Evolutionary conservation across 805 yeast species (phyloP).

Genomic region (Candida railenensis): DNA sequence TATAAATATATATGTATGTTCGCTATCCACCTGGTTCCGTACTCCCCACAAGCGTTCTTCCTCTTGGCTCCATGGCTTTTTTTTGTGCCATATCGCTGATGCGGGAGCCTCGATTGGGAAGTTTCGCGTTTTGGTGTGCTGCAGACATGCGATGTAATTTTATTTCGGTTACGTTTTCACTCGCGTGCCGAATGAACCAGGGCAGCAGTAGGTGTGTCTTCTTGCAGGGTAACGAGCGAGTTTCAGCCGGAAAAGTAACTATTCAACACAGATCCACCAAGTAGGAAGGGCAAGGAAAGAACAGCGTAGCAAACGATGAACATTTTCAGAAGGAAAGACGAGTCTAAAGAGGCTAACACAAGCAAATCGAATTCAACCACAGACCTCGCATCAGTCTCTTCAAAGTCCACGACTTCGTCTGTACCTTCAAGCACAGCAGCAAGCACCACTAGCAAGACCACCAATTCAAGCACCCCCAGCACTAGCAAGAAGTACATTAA

Average conservation of each 20-base stretch:
- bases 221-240: constrained; percentile 16
- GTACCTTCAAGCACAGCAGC: constrained; percentile 7
- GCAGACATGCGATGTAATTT: neutral
- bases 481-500: constrained; percentile 24
- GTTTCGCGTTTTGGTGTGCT: neutral
- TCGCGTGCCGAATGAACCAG: neutral
- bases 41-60: too few relatives aligned
- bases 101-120: too few relatives aligned
- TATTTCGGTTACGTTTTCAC: neutral
- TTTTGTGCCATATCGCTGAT: too few relatives aligned
- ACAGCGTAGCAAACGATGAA: constrained; percentile 11
- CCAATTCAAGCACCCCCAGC: constrained; percentile 2
- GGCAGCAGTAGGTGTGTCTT: constrained; percentile 13
- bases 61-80: too few relatives aligned
- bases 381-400: constrained; percentile 17
- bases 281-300: too few relatives aligned
- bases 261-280: too few relatives aligned
- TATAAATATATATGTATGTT: too few relatives aligned
- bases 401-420: constrained; percentile 14
- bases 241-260: too few relatives aligned
- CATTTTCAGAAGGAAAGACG: constrained; percentile 16
- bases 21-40: too few relatives aligned
- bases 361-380: constrained; percentile 6
- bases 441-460: constrained; percentile 4
- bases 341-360: neutral